Percentiles rank a stretch among this genome's conserved stretches.
Evolutionary conservation across 2,329 filamentous ascomycete genomes (phyloP).

Genomic region (Ascochyta koolunga): DNA sequence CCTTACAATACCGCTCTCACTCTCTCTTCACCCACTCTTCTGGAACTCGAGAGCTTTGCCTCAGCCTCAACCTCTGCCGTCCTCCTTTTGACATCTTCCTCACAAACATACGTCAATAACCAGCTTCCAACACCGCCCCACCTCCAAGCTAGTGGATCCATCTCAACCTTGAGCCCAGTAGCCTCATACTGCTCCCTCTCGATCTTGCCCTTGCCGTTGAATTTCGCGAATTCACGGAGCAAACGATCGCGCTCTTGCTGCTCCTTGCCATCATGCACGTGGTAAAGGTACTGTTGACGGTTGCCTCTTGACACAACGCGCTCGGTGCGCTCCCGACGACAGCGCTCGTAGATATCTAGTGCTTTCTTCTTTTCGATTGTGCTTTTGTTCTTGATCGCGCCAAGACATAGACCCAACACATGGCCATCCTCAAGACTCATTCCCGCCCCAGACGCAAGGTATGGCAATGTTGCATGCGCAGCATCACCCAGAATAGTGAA

Average conservation of each 20-base stretch:
- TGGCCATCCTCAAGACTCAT: slow-evolving; percentile 68
- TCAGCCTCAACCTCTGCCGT: slow-evolving; percentile 33
- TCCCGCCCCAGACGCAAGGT: slow-evolving; percentile 63
- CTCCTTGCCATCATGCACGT: slow-evolving; percentile 64
- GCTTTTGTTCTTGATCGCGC: slow-evolving; percentile 51
- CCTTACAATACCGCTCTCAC: slow-evolving; percentile 29
- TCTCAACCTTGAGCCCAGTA: slow-evolving; percentile 30
- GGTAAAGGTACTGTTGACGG: slow-evolving; percentile 67
- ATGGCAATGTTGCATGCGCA: slow-evolving; percentile 69
- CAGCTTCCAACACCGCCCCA: slow-evolving; percentile 45
- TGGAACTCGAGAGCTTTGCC: not conserved
- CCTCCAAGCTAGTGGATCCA: slow-evolving; percentile 47
- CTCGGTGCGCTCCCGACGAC: slow-evolving; percentile 64
- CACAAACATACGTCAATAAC: slow-evolving; percentile 45
- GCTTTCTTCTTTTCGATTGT: slow-evolving; percentile 47
- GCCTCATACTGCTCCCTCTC: slow-evolving; percentile 24
- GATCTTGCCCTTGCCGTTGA: slow-evolving; percentile 36
- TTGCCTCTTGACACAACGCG: slow-evolving; percentile 65
- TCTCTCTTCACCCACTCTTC: slow-evolving; percentile 7
- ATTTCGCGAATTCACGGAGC: slow-evolving; percentile 34
- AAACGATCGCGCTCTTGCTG: slow-evolving; percentile 60
- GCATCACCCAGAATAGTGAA: slow-evolving; percentile 69
- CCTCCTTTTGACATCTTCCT: slow-evolving; percentile 39
- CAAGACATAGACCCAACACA: slow-evolving; percentile 62
- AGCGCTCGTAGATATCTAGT: slow-evolving; percentile 61